Base-by-base conservation (phyloP, 345 rosid species). In the Salix caprea region DNA sequence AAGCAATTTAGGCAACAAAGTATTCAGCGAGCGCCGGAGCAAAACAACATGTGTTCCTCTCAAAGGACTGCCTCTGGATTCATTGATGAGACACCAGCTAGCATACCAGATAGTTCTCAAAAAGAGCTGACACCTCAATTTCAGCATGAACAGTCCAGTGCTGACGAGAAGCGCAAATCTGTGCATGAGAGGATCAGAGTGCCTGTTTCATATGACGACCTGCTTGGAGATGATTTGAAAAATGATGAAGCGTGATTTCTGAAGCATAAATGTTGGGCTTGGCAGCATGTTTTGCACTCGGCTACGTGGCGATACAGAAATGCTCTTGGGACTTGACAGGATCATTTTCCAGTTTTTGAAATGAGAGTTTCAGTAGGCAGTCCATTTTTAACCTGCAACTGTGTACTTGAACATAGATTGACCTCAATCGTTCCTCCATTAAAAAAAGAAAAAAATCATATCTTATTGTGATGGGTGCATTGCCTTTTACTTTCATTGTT, bases 121-220 rank as follows among this genome's bases (percentile, higher is more conserved):
- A 52, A 52, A 16, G 58, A 52, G 52, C 48, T 6, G 9, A 73
- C 54, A 60, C 80, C 76, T 14, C 79, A 62, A 76, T 67, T 69
- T 70, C 79, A 75, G 71, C 65, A 54, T 61, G 84, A 75, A 16
- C 84, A 82, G 76, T 80, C 85, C 26, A 34, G 70, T 71, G 81
- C 61, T 56, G 88, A 86, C 61, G 84, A 65, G 67, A 82, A 81
- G 58, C 81, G 85, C 67, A 89, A 74, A 80, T 79, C 95, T 15
- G 86, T 92, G 78, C 92, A 83, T 72, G 98, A 93, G 67, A 88
- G 98, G 79, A 86, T 93, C 36, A 89, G 99, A 84, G 85, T 89
- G 24, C 98, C 94, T 23, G 97, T 96, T 86, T 86, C 96, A 7
- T 93, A 96, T 16, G 96, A 88, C 71, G 97, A 93, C 77, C 88